Conservation (phyloP, 768 basidiomycete species). For the Cystofilobasidium bisporidii region DNA sequence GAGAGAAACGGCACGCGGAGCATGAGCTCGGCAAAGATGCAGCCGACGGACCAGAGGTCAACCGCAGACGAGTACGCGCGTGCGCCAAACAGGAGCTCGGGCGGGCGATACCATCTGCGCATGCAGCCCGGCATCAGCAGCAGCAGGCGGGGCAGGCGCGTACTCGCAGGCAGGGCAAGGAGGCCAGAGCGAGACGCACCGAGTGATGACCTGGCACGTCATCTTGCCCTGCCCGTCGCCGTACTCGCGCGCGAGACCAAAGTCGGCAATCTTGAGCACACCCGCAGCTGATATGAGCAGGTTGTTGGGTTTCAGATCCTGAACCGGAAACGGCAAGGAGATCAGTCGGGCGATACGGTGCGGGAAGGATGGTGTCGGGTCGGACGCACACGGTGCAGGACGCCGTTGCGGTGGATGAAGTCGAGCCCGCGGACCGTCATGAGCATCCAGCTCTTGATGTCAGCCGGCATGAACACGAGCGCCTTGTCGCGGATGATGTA, state of each 20-base stretch:
- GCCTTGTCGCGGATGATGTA: conserved; percentile 89
- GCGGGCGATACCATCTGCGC: conserved; percentile 89
- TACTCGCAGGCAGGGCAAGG: background rate
- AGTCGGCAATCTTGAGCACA: conserved; percentile 93
- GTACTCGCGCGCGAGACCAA: conserved; percentile 93
- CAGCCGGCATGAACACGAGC: conserved; percentile 83
- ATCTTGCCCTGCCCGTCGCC: conserved; percentile 91
- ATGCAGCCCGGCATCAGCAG: background rate
- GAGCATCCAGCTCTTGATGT: conserved; percentile 98
- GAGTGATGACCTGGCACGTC: conserved; percentile 96
- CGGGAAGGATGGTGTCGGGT: no score
- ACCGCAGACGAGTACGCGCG: conserved; percentile 84
- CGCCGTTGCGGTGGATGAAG: conserved; percentile 89
- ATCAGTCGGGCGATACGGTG: no score
- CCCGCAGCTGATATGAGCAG: conserved; percentile 84
- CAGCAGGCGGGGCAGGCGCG: no score
- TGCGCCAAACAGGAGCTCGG: conserved; percentile 84
- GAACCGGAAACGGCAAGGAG: no score
- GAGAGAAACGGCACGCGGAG: conserved; percentile 88
- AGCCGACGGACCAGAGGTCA: conserved; percentile 95
- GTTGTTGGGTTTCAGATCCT: conserved; percentile 99
- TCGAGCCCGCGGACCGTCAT: conserved; percentile 98
- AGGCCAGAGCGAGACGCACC: conserved; percentile 46
- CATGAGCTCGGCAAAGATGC: conserved; percentile 97
- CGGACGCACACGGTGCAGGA: conserved; percentile 72